Conservation (phyloP, 1,284 basidiomycete genomes). For the Ustilago hordei region DNA sequence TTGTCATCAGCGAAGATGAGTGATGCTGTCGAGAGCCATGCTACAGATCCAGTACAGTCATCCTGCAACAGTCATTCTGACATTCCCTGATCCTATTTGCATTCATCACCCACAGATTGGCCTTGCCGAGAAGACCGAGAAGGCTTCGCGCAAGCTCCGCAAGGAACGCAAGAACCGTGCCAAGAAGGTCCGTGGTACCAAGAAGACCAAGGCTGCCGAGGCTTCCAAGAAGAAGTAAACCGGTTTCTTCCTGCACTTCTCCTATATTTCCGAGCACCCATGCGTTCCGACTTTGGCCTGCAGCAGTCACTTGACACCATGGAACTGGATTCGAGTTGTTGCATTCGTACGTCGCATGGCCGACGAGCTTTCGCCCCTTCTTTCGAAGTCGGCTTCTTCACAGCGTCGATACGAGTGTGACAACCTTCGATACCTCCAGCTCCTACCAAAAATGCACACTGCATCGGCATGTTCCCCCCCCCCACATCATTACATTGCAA, state of each 20-base stretch:
- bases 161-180: conserved; percentile 99
- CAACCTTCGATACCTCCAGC: background rate
- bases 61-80: conserved; percentile 11
- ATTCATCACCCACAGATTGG: conserved; percentile 72
- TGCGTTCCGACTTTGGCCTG: conserved; percentile 1
- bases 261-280: conserved; percentile 8
- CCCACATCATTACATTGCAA: conserved; percentile 29
- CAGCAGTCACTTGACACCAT: conserved; percentile 24
- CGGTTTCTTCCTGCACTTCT: conserved; percentile 3
- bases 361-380: conserved; percentile 53
- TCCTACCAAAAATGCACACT: conserved; percentile 19
- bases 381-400: conserved; percentile 41
- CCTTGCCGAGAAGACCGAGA: conserved; percentile 84
- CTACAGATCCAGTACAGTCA: background rate
- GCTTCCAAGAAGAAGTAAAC: conserved; percentile 65
- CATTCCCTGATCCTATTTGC: conserved; percentile 4
- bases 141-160: conserved; percentile 94
- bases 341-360: conserved; percentile 20
- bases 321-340: conserved; percentile 11
- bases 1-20: background rate
- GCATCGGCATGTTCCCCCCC: conserved; percentile 25
- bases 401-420: conserved; percentile 22
- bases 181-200: conserved; percentile 87
- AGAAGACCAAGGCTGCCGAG: conserved; percentile 65
- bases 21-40: background rate